phyloP scores from a whole-genome alignment of 306 rosid genomes.

The Vigna nakashimae region DNA sequence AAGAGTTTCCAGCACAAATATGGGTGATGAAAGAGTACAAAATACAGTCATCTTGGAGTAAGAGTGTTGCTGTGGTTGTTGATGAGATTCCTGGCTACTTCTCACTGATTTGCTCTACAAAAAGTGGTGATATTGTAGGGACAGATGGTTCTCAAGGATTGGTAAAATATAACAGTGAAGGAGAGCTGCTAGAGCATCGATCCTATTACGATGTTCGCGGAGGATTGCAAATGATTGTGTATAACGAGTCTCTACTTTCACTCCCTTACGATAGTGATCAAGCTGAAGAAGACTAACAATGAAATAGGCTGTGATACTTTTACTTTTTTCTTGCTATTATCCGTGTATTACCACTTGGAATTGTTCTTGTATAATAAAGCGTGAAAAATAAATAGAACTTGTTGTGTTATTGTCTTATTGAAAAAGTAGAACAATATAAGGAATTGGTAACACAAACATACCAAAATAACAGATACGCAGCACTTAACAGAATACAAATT shows the following conservation, averaged over 20 bases:
- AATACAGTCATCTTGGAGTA: constrained; percentile 43
- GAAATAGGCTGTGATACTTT: background rate
- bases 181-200: constrained; percentile 3
- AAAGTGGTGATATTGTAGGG: constrained; percentile 35
- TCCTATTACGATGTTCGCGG: background rate
- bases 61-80: background rate
- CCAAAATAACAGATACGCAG: too few relatives aligned
- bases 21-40: constrained; percentile 44
- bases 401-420: too few relatives aligned
- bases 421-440: too few relatives aligned
- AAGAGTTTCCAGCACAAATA: background rate
- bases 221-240: background rate
- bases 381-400: too few relatives aligned
- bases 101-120: background rate
- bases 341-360: background rate
- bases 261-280: constrained; percentile 1
- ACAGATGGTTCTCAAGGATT: background rate
- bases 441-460: too few relatives aligned
- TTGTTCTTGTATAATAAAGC: background rate
- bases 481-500: too few relatives aligned
- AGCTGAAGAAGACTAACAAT: background rate
- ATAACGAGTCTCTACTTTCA: constrained; percentile 40
- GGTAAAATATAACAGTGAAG: constrained; percentile 26
- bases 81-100: background rate
- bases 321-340: background rate